Conservation (phyloP, 2,329 filamentous ascomycete genomes). For the Paramyrothecium sp. region DNA sequence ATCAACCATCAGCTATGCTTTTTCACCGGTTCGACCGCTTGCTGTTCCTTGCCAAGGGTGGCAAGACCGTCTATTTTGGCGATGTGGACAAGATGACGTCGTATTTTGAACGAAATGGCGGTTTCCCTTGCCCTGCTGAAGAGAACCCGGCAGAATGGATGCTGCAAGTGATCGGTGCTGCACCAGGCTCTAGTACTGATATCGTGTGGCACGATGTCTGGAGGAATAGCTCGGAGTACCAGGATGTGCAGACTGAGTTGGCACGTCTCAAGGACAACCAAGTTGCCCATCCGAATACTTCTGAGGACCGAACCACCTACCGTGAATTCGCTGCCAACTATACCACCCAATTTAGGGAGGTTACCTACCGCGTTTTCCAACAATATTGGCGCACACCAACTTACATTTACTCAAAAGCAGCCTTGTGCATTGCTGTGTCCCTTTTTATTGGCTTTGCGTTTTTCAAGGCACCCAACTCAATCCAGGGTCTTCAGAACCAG, state of each 20-base stretch:
- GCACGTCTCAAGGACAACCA: slow-evolving; percentile 21
- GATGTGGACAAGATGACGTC: slow-evolving; percentile 49
- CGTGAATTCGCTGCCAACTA: too few relatives aligned
- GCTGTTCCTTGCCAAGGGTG: slow-evolving; percentile 56
- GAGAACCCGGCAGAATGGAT: slow-evolving; percentile 67
- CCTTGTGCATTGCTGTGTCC: too few relatives aligned
- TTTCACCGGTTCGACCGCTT: slow-evolving; percentile 86
- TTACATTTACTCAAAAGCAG: too few relatives aligned
- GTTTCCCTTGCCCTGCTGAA: slow-evolving; percentile 44
- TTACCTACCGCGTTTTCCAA: too few relatives aligned
- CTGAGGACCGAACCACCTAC: slow-evolving; percentile 16
- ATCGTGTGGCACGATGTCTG: slow-evolving; percentile 45
- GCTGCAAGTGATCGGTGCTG: slow-evolving; percentile 38
- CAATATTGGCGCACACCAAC: too few relatives aligned
- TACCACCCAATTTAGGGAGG: too few relatives aligned
- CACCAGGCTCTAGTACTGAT: slow-evolving; percentile 44
- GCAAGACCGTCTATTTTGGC: slow-evolving; percentile 56
- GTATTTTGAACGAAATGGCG: slow-evolving; percentile 62
- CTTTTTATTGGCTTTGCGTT: too few relatives aligned
- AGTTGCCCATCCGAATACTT: too few relatives aligned
- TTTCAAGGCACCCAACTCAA: too few relatives aligned
- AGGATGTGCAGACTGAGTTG: slow-evolving; percentile 8
- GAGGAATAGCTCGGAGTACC: slow-evolving; percentile 36
- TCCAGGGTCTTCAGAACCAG: too few relatives aligned
- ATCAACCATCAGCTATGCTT: slow-evolving; percentile 88